Conservation (phyloP, 192 early-diverging fungal genomes). For the Linnemannia exigua region DNA sequence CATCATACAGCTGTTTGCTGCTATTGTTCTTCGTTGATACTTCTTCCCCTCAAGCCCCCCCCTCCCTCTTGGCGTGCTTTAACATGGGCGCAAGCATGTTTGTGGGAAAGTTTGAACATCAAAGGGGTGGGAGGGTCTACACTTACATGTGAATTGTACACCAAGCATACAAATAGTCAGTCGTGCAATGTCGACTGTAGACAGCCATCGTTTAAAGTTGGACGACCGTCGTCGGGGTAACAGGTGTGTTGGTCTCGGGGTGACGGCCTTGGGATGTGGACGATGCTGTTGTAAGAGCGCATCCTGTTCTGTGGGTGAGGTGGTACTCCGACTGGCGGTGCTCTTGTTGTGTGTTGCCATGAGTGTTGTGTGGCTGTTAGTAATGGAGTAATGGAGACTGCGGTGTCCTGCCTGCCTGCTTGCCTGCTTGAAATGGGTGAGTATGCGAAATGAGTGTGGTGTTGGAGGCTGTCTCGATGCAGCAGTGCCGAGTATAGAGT, state of each 20-base stretch:
- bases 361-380: background rate
- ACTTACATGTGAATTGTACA: constrained; percentile 80
- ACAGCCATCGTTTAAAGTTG: constrained; percentile 13
- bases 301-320: background rate
- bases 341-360: background rate
- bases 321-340: background rate
- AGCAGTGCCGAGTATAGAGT: too few relatives aligned
- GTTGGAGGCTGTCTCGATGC: too few relatives aligned
- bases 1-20: background rate
- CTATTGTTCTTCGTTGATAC: background rate
- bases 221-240: constrained; percentile 3
- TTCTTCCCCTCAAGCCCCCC: too few relatives aligned
- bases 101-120: background rate
- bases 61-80: too few relatives aligned
- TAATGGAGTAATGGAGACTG: background rate
- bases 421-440: too few relatives aligned
- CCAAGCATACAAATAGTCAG: constrained; percentile 74
- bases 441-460: too few relatives aligned
- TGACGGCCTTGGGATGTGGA: background rate
- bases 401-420: too few relatives aligned
- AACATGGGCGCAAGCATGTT: too few relatives aligned
- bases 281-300: constrained; percentile 5
- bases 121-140: too few relatives aligned
- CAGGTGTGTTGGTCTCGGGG: background rate
- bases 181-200: constrained; percentile 39